Conservation (phyloP, 495 filamentous ascomycete genomes). For the Filosporella fistucella region DNA sequence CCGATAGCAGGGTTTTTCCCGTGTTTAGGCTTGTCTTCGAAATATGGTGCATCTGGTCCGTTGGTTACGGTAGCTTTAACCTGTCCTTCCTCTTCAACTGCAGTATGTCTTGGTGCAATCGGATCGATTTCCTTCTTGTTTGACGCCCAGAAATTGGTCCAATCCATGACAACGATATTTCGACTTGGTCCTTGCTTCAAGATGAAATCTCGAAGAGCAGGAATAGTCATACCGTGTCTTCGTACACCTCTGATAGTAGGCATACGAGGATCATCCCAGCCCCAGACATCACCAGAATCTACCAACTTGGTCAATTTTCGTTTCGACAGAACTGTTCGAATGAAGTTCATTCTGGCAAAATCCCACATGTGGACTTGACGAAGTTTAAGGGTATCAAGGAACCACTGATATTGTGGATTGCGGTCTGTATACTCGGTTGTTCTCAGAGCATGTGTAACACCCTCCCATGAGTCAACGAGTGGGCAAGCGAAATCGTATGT, state of each 20-base stretch:
- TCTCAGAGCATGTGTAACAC: conserved; percentile 90
- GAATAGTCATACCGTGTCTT: conserved; percentile 74
- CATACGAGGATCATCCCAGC: conserved; percentile 82
- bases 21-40: conserved; percentile 69
- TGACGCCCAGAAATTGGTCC: conserved; percentile 76
- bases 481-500: conserved; percentile 95
- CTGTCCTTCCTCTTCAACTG: conserved; percentile 51
- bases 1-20: conserved; percentile 70
- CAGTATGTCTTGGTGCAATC: conserved; percentile 69
- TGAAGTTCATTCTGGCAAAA: conserved; percentile 95
- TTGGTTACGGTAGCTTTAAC: conserved; percentile 56
- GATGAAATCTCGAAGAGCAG: conserved; percentile 74
- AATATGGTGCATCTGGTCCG: conserved; percentile 53
- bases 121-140: conserved; percentile 88
- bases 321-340: conserved; percentile 86
- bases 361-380: conserved; percentile 95
- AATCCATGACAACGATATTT: conserved; percentile 76
- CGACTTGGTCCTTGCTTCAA: conserved; percentile 76
- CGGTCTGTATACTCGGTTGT: conserved; percentile 97
- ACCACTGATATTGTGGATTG: conserved; percentile 97
- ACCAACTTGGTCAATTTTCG: conserved; percentile 94
- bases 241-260: conserved; percentile 77
- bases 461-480: conserved; percentile 84
- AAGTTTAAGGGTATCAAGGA: conserved; percentile 78
- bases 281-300: conserved; percentile 75